Conservation (phyloP, 139 green algal species). For the Limnomonas spitsbergensis region DNA sequence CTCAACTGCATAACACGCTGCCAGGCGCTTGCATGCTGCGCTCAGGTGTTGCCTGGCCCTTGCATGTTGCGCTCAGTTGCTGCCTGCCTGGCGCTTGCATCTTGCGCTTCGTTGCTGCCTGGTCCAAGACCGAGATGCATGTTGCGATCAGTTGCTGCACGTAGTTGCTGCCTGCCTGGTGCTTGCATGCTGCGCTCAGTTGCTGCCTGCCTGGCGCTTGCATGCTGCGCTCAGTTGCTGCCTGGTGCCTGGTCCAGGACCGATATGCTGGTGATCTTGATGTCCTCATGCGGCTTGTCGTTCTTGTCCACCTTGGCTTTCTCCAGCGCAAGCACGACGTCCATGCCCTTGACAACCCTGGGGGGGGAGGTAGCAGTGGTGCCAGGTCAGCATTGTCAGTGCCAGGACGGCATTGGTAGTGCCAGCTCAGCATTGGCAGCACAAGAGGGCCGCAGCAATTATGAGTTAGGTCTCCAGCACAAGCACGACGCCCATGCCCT, state of each 20-base stretch:
- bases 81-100: too few relatives aligned
- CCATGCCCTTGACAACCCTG: conserved; percentile 63
- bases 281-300: conserved; percentile 91
- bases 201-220: not conserved
- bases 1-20: too few relatives aligned
- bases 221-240: conserved; percentile 9
- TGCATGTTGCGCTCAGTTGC: conserved; percentile 15
- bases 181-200: conserved; percentile 5
- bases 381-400: conserved; percentile 3
- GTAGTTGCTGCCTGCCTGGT: conserved; percentile 3
- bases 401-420: too few relatives aligned
- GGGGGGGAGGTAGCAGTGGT: too few relatives aligned
- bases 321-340: conserved; percentile 92
- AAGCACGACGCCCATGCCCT: conserved; percentile 90
- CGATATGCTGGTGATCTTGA: conserved; percentile 91
- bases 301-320: conserved; percentile 80
- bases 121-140: conserved; percentile 66
- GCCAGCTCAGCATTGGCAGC: too few relatives aligned
- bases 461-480: conserved; percentile 93
- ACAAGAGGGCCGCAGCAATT: too few relatives aligned
- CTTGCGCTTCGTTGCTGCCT: too few relatives aligned
- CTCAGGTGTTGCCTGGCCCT: conserved; percentile 1
- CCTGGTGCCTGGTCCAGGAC: conserved; percentile 34
- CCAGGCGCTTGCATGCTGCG: too few relatives aligned
- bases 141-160: too few relatives aligned